Conservation (phyloP, 1,284 basidiomycete species). For the Ceratobasidium sp. region DNA sequence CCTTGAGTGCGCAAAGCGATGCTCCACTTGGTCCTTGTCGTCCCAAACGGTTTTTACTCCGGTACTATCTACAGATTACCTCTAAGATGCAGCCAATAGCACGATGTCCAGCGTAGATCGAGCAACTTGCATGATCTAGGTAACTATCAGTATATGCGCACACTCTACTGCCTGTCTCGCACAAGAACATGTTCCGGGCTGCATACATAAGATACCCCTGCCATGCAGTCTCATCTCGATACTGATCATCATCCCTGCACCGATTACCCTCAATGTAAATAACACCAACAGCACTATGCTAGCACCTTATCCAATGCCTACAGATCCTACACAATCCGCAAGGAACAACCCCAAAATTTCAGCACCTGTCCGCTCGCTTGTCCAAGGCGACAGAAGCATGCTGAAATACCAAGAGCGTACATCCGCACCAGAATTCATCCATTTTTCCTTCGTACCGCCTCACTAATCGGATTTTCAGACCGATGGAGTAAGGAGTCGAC, state of each 20-base stretch:
- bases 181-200: background rate
- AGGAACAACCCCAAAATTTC: background rate
- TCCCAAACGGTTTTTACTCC: background rate
- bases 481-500: slow-evolving; percentile 1
- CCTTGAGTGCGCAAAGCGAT: background rate
- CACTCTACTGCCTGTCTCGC: background rate
- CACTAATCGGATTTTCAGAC: slow-evolving; percentile 6
- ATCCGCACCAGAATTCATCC: background rate
- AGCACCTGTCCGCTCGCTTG: background rate
- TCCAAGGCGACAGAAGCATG: background rate
- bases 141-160: background rate
- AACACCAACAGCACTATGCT: background rate
- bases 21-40: background rate
- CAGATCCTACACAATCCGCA: background rate
- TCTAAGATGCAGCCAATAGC: background rate
- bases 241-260: background rate
- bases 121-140: background rate
- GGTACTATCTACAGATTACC: background rate
- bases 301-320: background rate
- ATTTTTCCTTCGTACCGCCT: background rate
- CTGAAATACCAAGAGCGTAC: slow-evolving; percentile 2
- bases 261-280: background rate
- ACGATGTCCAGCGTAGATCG: background rate
- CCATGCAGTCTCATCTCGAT: background rate
- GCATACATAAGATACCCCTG: background rate